Evolutionary conservation across 2,329 filamentous ascomycete species (phyloP).

Genomic region (Exophiala phaeomuriformis): DNA sequence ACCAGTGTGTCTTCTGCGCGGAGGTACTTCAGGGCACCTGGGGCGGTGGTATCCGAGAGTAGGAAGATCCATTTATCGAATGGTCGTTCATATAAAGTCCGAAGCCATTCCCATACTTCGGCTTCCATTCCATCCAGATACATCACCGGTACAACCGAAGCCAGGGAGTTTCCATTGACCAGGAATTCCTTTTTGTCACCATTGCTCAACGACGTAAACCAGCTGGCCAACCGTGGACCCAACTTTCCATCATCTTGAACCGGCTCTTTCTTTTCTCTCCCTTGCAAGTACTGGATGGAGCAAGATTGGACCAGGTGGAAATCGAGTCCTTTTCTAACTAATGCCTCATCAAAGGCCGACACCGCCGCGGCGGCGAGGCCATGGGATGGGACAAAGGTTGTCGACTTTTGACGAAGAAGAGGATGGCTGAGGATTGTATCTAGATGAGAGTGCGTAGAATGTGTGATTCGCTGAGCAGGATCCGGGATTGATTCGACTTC

Average conservation of each 20-base stretch:
- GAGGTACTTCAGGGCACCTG: constrained; percentile 9
- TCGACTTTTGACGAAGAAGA: constrained; percentile 13
- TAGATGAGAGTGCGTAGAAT: constrained; percentile 21
- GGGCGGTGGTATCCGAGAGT: neutral
- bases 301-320: constrained; percentile 15
- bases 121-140: constrained; percentile 24
- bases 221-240: constrained; percentile 16
- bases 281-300: constrained; percentile 13
- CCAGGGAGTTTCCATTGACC: constrained; percentile 8
- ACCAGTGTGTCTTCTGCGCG: constrained; percentile 23
- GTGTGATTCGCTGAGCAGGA: constrained; percentile 16
- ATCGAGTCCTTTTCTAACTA: constrained; percentile 13
- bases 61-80: constrained; percentile 9
- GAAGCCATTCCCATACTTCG: constrained; percentile 27
- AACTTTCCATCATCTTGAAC: constrained; percentile 8
- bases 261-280: constrained; percentile 11
- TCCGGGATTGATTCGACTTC: constrained; percentile 19
- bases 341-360: constrained; percentile 17
- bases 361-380: constrained; percentile 16
- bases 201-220: constrained; percentile 18
- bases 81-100: constrained; percentile 17
- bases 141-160: constrained; percentile 11
- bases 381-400: constrained; percentile 4
- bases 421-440: constrained; percentile 24
- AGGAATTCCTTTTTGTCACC: constrained; percentile 18